phyloP scores from a whole-genome alignment of 768 basidiomycete genomes.

The Boletus vermiculosoides region DNA sequence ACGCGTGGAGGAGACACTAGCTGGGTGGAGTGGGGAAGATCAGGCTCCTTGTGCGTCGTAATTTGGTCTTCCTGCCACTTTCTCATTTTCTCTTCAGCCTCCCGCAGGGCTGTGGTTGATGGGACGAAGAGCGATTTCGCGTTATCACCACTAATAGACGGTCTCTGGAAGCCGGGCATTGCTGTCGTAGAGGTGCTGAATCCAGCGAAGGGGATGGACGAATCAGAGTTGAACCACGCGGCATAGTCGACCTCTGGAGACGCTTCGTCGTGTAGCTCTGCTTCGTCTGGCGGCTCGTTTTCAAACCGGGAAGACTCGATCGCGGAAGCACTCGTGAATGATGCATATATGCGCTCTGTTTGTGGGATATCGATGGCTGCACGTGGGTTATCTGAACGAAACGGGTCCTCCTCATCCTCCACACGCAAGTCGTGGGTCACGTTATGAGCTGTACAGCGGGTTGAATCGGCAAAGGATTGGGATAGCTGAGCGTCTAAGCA shows the following conservation, averaged over 20 bases:
- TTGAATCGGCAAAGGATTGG: slow-evolving; percentile 23
- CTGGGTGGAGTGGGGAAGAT: slow-evolving; percentile 4
- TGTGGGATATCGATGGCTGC: neutral
- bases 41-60: slow-evolving; percentile 22
- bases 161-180: slow-evolving; percentile 20
- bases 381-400: slow-evolving; percentile 2
- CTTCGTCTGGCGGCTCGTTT: slow-evolving; percentile 5
- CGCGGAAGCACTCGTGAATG: slow-evolving; percentile 20
- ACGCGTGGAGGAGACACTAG: slow-evolving; percentile 23
- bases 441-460: neutral
- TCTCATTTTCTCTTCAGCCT: slow-evolving; percentile 51
- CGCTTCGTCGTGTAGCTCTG: slow-evolving; percentile 39
- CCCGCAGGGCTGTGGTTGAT: slow-evolving; percentile 52
- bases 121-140: slow-evolving; percentile 44
- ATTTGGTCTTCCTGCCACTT: slow-evolving; percentile 45
- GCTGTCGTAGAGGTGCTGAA: slow-evolving; percentile 39
- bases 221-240: slow-evolving; percentile 49
- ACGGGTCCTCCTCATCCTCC: slow-evolving; percentile 25
- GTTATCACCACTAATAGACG: neutral
- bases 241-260: slow-evolving; percentile 42
- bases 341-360: slow-evolving; percentile 13
- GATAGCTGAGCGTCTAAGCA: slow-evolving; percentile 47
- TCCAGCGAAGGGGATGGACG: slow-evolving; percentile 28
- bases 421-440: neutral
- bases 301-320: neutral